Base-by-base conservation (phyloP, 1,284 basidiomycete species). In the Polyporus tsugae region DNA sequence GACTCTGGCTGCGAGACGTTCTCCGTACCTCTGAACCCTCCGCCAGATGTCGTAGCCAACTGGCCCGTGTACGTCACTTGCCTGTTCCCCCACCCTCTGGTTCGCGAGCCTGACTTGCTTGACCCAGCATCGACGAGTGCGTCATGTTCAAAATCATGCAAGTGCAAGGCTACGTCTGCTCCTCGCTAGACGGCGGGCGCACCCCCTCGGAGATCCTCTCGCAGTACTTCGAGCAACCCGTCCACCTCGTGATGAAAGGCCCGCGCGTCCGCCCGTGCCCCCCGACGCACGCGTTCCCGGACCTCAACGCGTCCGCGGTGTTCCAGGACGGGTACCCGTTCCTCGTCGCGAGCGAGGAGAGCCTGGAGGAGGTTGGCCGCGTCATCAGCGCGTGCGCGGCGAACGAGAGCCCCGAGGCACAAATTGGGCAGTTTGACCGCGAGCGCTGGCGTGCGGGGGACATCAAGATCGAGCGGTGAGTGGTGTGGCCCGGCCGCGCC, bases 271-370 rank as follows among this genome's bases (percentile, higher is more conserved):
- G 92, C 10, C 69, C 70, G 1, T 86, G 87, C 70, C 80, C 79
- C 17, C 82, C 88, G 6, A 91, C 91, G 1, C 53, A 69, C 6
- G 80, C 81, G 13, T 90, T 88, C 74, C 90, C 91, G 0, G 75
- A 84, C 15, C 80, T 93, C 53, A 80, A 86, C 41, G 87, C 86
- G 17, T 85, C 81, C 17, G 80, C 87, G 6, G 79, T 84, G 66
- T 94, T 87, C 77, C 92, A 93, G 76, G 92, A 94, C 74, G 89
- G 86, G 62, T 94, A 87, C 75, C 92, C 92, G 0, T 75, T 94
- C 63, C 79, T 92, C 42, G 73, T 93, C 11, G 81, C 90, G 22
- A 90, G 89, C 42, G 85, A 88, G 74, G 92, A 93, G 79, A 91
- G 87, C 72, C 81, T 89, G 66, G 74, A 60, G 11, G 83, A 83